phyloP scores from a whole-genome alignment of 306 rosid species.

The Dryas octopetala region DNA sequence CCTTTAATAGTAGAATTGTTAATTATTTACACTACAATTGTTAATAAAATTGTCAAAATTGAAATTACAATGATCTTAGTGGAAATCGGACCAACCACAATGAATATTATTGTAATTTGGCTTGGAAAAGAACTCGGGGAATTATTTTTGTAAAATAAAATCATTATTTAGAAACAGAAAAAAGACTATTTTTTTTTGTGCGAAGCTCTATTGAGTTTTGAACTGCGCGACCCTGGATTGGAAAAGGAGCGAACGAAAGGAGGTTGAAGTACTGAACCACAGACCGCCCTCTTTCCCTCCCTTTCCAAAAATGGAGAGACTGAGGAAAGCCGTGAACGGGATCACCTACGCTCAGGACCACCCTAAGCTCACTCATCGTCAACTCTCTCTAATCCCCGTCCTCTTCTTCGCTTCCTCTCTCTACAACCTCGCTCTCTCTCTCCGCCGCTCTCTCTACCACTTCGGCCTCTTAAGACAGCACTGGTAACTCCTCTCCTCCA shows the following conservation, averaged over 20 bases:
- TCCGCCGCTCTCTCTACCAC: constrained; percentile 60
- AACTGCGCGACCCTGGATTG: too few species aligned
- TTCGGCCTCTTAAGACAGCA: constrained; percentile 41
- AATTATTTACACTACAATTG: too few species aligned
- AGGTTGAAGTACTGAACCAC: neutral
- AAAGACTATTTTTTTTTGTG: too few species aligned
- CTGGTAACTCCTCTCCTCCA: constrained; percentile 37
- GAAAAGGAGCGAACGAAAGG: neutral
- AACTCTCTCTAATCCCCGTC: constrained; percentile 55
- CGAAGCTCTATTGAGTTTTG: too few species aligned
- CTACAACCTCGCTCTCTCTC: constrained; percentile 58
- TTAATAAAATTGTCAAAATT: too few species aligned
- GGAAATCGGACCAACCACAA: too few species aligned
- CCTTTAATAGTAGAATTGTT: too few species aligned
- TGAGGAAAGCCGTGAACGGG: constrained; percentile 53
- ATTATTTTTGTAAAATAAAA: too few species aligned
- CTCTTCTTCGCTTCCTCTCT: constrained; percentile 62
- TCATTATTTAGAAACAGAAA: too few species aligned
- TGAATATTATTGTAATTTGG: too few species aligned
- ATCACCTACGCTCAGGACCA: constrained; percentile 58
- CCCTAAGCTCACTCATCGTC: constrained; percentile 46
- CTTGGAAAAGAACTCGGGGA: too few species aligned
- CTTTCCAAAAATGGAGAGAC: constrained; percentile 50
- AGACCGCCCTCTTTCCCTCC: neutral
- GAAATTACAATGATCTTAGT: too few species aligned